phyloP scores from a whole-genome alignment of 768 basidiomycete genomes.

The Lenzites betulinus region DNA sequence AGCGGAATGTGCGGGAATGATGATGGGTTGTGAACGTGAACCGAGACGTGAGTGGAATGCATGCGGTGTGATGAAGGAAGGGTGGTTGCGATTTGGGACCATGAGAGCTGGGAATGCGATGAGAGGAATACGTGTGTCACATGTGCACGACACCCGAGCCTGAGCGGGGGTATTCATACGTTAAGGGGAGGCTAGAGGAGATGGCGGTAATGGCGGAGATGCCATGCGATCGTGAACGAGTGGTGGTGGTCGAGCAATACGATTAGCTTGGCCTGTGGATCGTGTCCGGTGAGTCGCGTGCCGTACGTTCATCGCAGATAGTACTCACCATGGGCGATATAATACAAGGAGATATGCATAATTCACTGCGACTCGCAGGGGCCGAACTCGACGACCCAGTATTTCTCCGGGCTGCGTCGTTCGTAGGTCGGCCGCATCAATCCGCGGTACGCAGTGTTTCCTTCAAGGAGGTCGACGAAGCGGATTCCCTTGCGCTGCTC shows the following conservation, averaged over 20 bases:
- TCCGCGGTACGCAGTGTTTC: slow-evolving; percentile 27
- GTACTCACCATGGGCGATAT: slow-evolving; percentile 19
- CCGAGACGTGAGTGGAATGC: background rate
- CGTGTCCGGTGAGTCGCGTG: background rate
- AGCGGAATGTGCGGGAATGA: slow-evolving; percentile 5
- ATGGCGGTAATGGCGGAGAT: too few relatives aligned
- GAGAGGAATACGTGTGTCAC: slow-evolving; percentile 9
- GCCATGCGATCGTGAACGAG: slow-evolving; percentile 4
- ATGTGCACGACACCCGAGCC: slow-evolving; percentile 10
- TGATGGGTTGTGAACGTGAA: slow-evolving; percentile 6
- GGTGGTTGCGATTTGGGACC: background rate
- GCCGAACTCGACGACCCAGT: slow-evolving; percentile 15
- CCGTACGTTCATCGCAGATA: background rate
- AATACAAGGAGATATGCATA: slow-evolving; percentile 9
- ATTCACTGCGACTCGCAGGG: background rate
- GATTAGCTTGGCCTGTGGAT: slow-evolving; percentile 6
- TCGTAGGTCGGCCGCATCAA: slow-evolving; percentile 19
- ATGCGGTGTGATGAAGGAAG: slow-evolving; percentile 7
- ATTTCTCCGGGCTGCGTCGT: background rate
- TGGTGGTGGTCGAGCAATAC: background rate
- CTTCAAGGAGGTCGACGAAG: slow-evolving; percentile 29
- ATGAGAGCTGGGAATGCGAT: background rate
- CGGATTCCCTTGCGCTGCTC: slow-evolving; percentile 23
- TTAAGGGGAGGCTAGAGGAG: background rate
- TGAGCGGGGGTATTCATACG: slow-evolving; percentile 16